Evolutionary conservation across 148 eudicot species (phyloP).

Genomic region (Dysphania ambrosioides): DNA sequence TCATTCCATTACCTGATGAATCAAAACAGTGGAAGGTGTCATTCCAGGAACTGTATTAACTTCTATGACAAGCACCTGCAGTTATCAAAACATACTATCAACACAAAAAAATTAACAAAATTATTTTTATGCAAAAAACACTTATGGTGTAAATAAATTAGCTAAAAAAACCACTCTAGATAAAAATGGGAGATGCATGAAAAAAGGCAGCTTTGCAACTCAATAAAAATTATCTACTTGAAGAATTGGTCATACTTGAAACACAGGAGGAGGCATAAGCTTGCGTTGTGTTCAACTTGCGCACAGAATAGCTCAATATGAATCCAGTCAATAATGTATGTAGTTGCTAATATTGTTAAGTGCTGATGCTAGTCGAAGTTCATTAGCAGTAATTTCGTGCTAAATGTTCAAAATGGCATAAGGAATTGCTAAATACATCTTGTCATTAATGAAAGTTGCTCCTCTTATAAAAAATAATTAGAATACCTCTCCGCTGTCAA

Average conservation of each 20-base stretch:
- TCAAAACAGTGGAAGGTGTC: slow-evolving; percentile 93
- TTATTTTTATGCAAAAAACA: background rate
- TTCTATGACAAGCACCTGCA: slow-evolving; percentile 81
- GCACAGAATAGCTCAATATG: background rate
- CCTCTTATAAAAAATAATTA: too few species aligned
- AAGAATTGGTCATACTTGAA: too few species aligned
- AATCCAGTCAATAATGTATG: background rate
- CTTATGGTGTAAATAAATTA: background rate
- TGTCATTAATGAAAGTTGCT: too few species aligned
- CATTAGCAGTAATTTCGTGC: too few species aligned
- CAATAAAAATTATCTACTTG: too few species aligned
- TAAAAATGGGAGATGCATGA: too few species aligned
- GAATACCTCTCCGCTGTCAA: slow-evolving; percentile 81
- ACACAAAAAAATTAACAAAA: background rate
- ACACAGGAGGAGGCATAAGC: background rate
- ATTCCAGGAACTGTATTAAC: slow-evolving; percentile 94
- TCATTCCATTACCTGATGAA: slow-evolving; percentile 69
- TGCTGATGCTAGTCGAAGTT: too few species aligned
- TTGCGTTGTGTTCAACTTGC: background rate
- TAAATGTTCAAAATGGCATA: too few species aligned
- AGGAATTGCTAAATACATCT: too few species aligned
- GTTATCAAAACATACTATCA: background rate
- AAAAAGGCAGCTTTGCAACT: too few species aligned
- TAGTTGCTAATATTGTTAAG: background rate
- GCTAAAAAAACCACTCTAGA: too few species aligned